Evolutionary conservation across 768 basidiomycete genomes (phyloP).

Genomic region (Holtermanniella nyarrowii): DNA sequence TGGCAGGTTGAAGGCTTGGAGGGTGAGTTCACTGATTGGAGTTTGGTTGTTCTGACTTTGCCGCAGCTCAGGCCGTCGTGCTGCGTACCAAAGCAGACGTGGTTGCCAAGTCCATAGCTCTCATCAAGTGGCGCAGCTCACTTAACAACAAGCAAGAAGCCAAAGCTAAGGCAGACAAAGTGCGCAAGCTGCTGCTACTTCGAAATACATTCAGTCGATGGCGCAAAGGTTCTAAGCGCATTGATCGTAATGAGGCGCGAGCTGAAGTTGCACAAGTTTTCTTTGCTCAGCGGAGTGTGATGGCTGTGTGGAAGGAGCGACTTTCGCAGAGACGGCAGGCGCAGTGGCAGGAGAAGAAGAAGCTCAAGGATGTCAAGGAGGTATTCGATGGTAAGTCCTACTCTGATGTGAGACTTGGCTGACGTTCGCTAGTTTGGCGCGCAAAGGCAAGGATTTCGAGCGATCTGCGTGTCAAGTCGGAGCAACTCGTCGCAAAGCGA

Average conservation of each 20-base stretch:
- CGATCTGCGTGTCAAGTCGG: too few species aligned
- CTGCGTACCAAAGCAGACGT: background rate
- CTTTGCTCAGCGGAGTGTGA: conserved; percentile 17
- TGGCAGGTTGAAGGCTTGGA: background rate
- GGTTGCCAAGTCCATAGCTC: background rate
- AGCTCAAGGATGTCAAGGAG: conserved; percentile 3
- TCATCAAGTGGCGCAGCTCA: background rate
- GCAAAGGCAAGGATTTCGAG: too few species aligned
- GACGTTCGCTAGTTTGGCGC: too few species aligned
- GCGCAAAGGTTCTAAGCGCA: background rate
- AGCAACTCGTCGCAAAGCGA: too few species aligned
- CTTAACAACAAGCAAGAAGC: background rate
- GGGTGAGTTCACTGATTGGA: background rate
- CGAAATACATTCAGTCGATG: background rate
- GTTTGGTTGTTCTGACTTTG: background rate
- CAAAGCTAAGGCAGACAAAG: background rate
- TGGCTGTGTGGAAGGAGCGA: conserved; percentile 13
- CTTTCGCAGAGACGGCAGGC: conserved; percentile 6
- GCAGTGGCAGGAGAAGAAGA: conserved; percentile 8
- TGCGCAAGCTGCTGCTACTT: background rate
- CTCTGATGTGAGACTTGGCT: too few species aligned
- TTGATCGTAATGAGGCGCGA: background rate
- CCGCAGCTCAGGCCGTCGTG: background rate
- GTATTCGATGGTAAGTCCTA: conserved; percentile 21
- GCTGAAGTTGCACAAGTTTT: conserved; percentile 13